Evolutionary conservation across 352 stramenopile genomes (phyloP).

Genomic region (Globisporangium iwayamae): DNA sequence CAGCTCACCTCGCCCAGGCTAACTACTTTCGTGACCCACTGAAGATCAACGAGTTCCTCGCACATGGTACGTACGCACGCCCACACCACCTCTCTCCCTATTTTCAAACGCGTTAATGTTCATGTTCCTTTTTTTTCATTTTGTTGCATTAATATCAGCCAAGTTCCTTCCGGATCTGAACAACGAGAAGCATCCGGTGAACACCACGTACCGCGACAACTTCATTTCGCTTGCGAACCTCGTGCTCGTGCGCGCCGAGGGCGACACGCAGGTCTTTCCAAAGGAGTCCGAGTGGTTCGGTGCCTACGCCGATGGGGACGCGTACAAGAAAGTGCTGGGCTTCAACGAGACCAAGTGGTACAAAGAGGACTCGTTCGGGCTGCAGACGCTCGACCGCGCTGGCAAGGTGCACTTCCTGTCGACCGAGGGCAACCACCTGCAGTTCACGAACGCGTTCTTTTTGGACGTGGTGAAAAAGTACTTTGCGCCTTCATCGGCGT

Average conservation of each 20-base stretch:
- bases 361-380: conserved; percentile 87
- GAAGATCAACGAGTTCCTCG: conserved; percentile 63
- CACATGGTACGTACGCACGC: conserved; percentile 37
- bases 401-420: conserved; percentile 90
- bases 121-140: not conserved
- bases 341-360: conserved; percentile 95
- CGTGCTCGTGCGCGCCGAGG: conserved; percentile 86
- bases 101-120: not conserved
- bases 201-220: conserved; percentile 87
- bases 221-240: conserved; percentile 85
- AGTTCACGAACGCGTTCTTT: conserved; percentile 84
- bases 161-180: conserved; percentile 86
- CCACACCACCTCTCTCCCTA: not conserved
- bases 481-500: conserved; percentile 26
- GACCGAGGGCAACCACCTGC: conserved; percentile 89
- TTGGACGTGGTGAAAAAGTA: conserved; percentile 83
- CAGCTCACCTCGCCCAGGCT: conserved; percentile 83
- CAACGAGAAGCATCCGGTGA: conserved; percentile 81
- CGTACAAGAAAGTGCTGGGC: conserved; percentile 62
- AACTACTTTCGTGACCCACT: conserved; percentile 93
- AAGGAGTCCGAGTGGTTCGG: conserved; percentile 88
- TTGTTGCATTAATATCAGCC: conserved; percentile 25
- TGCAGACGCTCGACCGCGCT: conserved; percentile 78
- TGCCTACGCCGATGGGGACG: conserved; percentile 71
- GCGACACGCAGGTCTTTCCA: conserved; percentile 89